Conservation (phyloP, 345 rosid species). For the Salix koriyanagi region DNA sequence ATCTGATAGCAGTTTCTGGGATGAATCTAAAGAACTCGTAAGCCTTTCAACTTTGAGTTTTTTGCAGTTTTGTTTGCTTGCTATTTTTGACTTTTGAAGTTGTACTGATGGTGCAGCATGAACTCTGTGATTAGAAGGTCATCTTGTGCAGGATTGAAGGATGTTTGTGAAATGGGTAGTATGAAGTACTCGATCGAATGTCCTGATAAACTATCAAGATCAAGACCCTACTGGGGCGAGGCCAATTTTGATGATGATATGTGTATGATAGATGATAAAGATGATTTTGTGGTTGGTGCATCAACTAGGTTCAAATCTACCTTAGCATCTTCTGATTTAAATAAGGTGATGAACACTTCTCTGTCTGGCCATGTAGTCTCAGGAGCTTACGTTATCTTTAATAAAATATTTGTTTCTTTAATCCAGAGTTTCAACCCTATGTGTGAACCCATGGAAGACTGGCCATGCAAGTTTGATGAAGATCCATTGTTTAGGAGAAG, state of each 20-base stretch:
- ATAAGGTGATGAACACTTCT: constrained; percentile 49
- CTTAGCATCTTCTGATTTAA: constrained; percentile 50
- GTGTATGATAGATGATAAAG: constrained; percentile 51
- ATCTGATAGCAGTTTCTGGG: constrained; percentile 40
- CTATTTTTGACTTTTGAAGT: constrained; percentile 16
- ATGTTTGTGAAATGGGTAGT: constrained; percentile 25
- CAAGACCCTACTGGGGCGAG: constrained; percentile 18
- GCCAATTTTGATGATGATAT: constrained; percentile 26
- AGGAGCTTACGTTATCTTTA: not conserved
- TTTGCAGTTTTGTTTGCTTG: not conserved
- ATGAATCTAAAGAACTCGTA: constrained; percentile 52
- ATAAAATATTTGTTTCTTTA: constrained; percentile 18
- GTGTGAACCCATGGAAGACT: constrained; percentile 72
- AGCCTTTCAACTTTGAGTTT: constrained; percentile 22
- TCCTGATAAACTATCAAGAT: constrained; percentile 31
- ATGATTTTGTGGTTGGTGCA: constrained; percentile 51
- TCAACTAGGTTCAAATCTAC: constrained; percentile 45
- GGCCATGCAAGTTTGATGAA: constrained; percentile 60
- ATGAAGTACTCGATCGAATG: constrained; percentile 22
- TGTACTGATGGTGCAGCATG: constrained; percentile 36
- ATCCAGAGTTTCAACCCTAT: constrained; percentile 82
- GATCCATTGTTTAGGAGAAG: constrained; percentile 39
- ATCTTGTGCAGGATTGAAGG: constrained; percentile 59
- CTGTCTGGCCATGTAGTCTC: constrained; percentile 6
- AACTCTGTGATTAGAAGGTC: constrained; percentile 56